A percentile compares a stretch with the other conserved stretches of the same genome.
phyloP scores from a whole-genome alignment of 2,329 filamentous ascomycete genomes.

The Biscogniauxia marginata region DNA sequence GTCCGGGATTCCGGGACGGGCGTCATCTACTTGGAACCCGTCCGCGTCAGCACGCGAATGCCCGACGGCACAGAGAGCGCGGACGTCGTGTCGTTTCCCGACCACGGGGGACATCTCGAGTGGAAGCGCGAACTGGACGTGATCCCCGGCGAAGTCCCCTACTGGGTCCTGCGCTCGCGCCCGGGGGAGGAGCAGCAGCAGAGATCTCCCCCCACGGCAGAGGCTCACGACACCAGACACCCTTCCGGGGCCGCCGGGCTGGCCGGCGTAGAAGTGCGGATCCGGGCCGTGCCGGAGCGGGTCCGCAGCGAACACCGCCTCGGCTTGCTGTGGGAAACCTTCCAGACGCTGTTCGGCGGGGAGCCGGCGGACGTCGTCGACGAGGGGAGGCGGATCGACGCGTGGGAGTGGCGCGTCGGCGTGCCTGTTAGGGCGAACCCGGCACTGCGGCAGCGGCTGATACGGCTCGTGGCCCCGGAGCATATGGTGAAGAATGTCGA shows the following conservation, averaged over 20 bases:
- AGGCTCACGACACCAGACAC: not conserved
- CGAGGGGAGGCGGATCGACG: not conserved
- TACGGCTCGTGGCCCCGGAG: not conserved
- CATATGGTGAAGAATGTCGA: not conserved
- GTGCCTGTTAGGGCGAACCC: not conserved
- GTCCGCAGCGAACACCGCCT: not conserved
- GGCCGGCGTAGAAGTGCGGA: not conserved
- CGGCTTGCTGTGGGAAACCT: not conserved
- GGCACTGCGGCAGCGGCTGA: not conserved
- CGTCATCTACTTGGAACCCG: not conserved
- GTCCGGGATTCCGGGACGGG: not conserved
- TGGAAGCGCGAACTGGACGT: not conserved
- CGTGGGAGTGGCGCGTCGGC: not conserved
- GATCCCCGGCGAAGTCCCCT: not conserved
- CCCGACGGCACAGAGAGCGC: not conserved
- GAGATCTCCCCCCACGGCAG: too few relatives aligned
- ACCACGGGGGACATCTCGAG: not conserved
- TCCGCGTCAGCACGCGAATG: not conserved
- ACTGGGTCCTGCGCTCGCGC: not conserved
- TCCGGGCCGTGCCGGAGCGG: not conserved
- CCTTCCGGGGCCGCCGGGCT: not conserved
- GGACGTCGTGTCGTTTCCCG: not conserved
- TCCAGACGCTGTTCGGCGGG: not conserved
- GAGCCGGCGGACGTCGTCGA: conserved; percentile 1
- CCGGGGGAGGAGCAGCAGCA: too few relatives aligned